phyloP scores from a whole-genome alignment of 2,329 filamentous ascomycete species.

The Alternaria infectoria region DNA sequence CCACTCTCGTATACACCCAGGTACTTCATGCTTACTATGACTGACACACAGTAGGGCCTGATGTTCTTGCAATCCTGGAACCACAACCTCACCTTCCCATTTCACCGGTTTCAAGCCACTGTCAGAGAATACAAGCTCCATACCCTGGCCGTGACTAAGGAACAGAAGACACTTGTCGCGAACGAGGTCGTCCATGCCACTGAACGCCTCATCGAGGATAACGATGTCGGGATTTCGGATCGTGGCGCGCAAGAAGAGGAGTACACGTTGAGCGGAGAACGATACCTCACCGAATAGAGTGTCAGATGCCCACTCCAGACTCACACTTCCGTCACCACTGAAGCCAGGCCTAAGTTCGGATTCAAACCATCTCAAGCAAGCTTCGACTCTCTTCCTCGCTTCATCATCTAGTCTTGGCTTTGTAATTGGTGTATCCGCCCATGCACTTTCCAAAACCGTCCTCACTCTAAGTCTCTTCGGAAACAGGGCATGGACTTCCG shows the following conservation, averaged over 20 bases:
- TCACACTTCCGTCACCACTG: constrained; percentile 8
- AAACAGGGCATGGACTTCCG: constrained; percentile 93
- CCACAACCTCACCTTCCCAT: constrained; percentile 58
- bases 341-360: constrained; percentile 70
- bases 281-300: constrained; percentile 74
- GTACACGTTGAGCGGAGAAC: constrained; percentile 82
- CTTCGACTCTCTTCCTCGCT: constrained; percentile 67
- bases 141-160: constrained; percentile 61
- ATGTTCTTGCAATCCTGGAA: constrained; percentile 68
- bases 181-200: constrained; percentile 61
- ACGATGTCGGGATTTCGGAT: constrained; percentile 56
- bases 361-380: constrained; percentile 77
- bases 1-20: constrained; percentile 81
- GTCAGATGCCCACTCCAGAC: constrained; percentile 68
- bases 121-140: constrained; percentile 45
- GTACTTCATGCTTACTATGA: constrained; percentile 89
- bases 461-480: constrained; percentile 77
- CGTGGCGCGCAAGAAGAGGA: constrained; percentile 72
- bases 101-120: constrained; percentile 43
- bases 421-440: constrained; percentile 84
- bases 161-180: constrained; percentile 89
- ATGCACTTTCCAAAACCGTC: constrained; percentile 81
- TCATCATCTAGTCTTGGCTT: constrained; percentile 68
- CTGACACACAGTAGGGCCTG: constrained; percentile 93
- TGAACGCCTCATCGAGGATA: constrained; percentile 60